Base-by-base conservation (phyloP, 495 filamentous ascomycete species). In the Hypoxylon intermedium region DNA sequence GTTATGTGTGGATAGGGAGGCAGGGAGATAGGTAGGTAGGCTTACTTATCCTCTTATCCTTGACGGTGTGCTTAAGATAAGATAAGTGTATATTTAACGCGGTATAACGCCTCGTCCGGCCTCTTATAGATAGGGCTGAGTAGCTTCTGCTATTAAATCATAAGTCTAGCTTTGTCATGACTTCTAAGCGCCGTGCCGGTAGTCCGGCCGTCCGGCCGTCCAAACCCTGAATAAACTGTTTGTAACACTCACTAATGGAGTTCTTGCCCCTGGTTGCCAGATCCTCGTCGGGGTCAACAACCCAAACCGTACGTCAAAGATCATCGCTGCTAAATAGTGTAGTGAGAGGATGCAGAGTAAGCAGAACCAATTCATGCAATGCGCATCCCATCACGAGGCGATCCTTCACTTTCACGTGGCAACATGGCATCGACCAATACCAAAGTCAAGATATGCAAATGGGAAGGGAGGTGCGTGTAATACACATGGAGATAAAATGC, bases 351-450 rank as follows among this genome's bases (percentile, higher is more conserved):
- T 52, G 46, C 46, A 38, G 61, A 65, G 62, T 65, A 65, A 65
- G 62, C 62, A 48, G 46, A 53, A 65, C n/a, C n/a, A n/a, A n/a
- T 48, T 60, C 62, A 60, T 65, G 62, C 56, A 60, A 65, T 57
- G 56, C 52, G 51, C 62, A n/a, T 42, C 48, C 62, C 56, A 42
- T 65, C 62, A 65, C 62, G 62, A 60, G 62, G 56, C 45, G 26
- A 65, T 60, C 62, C 62, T 65, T 65, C 24, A 18, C 30, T 57
- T 65, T 65, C 62, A 65, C 62, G 62, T 65, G 62, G 62, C 62
- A 59, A 45, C 16, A 38, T 42, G 38, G 52, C 11, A 41, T 48
- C 26, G 43, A 7, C 24, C 24, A 26, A 26, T 26, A 26, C 24
- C 4, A 26, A 26, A 4, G 24, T 26, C 24, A 7, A 26, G 3